phyloP scores from a whole-genome alignment of 1,139 yeast genomes.

The Yamadazyma blattariae region DNA sequence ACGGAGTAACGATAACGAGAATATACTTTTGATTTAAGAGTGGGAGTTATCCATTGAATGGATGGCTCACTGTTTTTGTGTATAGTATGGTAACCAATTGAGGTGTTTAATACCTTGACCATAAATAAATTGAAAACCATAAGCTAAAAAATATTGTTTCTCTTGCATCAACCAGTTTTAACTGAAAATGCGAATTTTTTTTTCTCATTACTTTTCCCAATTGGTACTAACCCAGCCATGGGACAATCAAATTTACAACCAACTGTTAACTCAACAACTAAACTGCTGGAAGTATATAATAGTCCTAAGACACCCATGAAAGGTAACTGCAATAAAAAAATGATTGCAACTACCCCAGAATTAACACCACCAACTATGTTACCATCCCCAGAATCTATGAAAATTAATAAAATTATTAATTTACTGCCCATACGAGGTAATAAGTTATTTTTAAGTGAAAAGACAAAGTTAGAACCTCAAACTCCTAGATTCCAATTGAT shows the following conservation, averaged over 20 bases:
- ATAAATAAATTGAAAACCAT: too few relatives aligned
- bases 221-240: not conserved
- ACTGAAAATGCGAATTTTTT: too few relatives aligned
- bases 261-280: too few relatives aligned
- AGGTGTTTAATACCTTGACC: too few relatives aligned
- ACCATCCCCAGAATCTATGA: conserved; percentile 12
- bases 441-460: conserved; percentile 8
- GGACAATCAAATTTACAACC: not conserved
- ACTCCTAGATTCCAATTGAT: conserved; percentile 13
- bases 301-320: conserved; percentile 6
- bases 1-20: too few relatives aligned
- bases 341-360: not conserved
- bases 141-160: too few relatives aligned
- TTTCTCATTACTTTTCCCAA: not conserved
- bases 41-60: too few relatives aligned
- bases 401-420: conserved; percentile 5
- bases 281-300: too few relatives aligned
- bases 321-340: not conserved
- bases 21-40: too few relatives aligned
- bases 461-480: conserved; percentile 8
- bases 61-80: too few relatives aligned
- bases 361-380: not conserved
- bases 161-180: too few relatives aligned
- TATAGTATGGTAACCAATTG: too few relatives aligned
- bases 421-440: conserved; percentile 7